These are phyloP conservation scores for Diplogelasinospora grovesii DNA, from an alignment of 495 filamentous ascomycete species.

Conservation along the genomic window DNA sequence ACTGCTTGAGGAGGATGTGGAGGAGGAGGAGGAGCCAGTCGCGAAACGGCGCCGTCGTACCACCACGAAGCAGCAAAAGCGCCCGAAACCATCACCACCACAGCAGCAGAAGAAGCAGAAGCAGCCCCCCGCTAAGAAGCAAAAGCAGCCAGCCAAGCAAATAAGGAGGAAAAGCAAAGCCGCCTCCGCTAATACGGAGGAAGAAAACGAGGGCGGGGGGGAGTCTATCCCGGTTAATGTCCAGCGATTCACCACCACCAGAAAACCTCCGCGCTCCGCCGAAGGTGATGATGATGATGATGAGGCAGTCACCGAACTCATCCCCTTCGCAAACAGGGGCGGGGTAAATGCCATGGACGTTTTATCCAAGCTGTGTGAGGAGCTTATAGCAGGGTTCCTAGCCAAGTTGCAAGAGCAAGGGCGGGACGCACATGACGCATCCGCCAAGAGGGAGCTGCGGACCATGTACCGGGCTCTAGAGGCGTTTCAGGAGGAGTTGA, in stretches of 20 bases:
- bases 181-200: constrained; percentile 2
- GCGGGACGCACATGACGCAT: constrained; percentile 30
- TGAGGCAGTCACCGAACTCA: constrained; percentile 39
- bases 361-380: constrained; percentile 60
- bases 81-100: not conserved
- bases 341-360: constrained; percentile 67
- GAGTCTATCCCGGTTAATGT: constrained; percentile 37
- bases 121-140: constrained; percentile 8
- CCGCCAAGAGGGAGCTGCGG: constrained; percentile 45
- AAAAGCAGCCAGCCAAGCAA: too few relatives aligned
- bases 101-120: constrained; percentile 19
- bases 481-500: constrained; percentile 60
- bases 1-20: constrained; percentile 9
- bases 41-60: constrained; percentile 30
- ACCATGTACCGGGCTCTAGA: constrained; percentile 60
- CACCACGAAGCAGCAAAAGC: constrained; percentile 12
- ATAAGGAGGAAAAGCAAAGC: constrained; percentile 9
- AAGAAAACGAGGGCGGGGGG: constrained; percentile 18
- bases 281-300: constrained; percentile 30
- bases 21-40: constrained; percentile 9
- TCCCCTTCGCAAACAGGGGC: constrained; percentile 48
- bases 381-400: constrained; percentile 51
- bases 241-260: constrained; percentile 38
- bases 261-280: constrained; percentile 12
- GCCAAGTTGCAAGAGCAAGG: constrained; percentile 37